phyloP scores from a whole-genome alignment of 2,329 filamentous ascomycete species.

The Colletotrichum tabaci region DNA sequence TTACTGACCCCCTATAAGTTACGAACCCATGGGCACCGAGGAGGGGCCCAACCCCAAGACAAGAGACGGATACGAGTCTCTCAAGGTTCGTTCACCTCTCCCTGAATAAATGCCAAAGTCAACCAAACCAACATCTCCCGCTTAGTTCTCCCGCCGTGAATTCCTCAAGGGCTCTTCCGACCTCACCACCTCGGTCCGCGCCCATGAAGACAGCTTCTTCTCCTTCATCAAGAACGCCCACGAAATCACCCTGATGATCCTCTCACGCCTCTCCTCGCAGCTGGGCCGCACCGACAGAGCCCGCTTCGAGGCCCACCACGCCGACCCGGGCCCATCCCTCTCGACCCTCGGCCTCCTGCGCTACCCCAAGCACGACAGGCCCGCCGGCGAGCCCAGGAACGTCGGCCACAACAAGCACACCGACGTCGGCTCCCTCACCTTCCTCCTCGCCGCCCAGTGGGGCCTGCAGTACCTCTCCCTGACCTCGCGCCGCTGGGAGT shows the following conservation, averaged over 20 bases:
- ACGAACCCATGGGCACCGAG: background rate
- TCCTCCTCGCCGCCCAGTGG: slow-evolving; percentile 49
- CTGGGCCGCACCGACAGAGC: too few relatives aligned
- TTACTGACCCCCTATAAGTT: background rate
- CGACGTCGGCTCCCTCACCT: slow-evolving; percentile 48
- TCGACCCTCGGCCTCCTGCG: background rate
- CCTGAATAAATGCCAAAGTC: too few relatives aligned
- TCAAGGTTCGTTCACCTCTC: background rate
- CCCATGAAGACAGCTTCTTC: too few relatives aligned
- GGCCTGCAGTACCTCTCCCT: slow-evolving; percentile 47
- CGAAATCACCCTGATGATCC: too few relatives aligned
- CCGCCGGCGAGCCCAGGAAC: background rate
- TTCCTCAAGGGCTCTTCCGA: too few relatives aligned
- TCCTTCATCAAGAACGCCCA: too few relatives aligned
- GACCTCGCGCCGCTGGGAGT: slow-evolving; percentile 44
- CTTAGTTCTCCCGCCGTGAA: too few relatives aligned
- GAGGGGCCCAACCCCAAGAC: too few relatives aligned
- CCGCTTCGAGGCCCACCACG: background rate
- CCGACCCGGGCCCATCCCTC: background rate
- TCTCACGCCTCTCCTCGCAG: too few relatives aligned
- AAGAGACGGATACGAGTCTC: background rate
- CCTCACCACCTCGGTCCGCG: too few relatives aligned
- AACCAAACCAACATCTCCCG: too few relatives aligned
- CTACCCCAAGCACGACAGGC: background rate
- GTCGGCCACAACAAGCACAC: slow-evolving; percentile 49